phyloP scores from a whole-genome alignment of 1,284 basidiomycete species.

The Leccinum insolens region DNA sequence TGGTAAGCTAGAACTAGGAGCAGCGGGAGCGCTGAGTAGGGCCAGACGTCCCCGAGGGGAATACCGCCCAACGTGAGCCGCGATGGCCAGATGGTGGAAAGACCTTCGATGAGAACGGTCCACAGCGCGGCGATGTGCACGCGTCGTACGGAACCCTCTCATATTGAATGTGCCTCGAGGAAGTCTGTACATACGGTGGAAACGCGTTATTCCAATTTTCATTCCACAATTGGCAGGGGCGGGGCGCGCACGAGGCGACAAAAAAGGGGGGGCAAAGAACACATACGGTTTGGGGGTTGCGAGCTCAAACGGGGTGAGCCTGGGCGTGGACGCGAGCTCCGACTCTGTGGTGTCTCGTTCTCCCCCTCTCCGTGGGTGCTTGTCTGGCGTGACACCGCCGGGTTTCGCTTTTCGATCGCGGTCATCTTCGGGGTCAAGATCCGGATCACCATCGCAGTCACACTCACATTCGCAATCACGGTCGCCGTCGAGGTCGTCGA shows the following conservation, averaged over 20 bases:
- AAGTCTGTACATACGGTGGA: constrained; percentile 54
- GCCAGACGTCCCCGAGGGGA: constrained; percentile 91
- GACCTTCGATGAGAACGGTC: constrained; percentile 80
- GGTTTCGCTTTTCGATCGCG: constrained; percentile 4
- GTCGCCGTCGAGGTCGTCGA: constrained; percentile 20
- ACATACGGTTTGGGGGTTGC: not conserved
- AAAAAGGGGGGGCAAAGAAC: not conserved
- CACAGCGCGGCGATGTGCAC: constrained; percentile 77
- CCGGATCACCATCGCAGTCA: constrained; percentile 1
- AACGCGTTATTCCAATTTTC: constrained; percentile 7
- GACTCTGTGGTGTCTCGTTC: constrained; percentile 2
- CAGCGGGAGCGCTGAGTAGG: constrained; percentile 57
- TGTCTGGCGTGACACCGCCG: constrained; percentile 2
- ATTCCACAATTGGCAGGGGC: not conserved
- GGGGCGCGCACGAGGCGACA: constrained; percentile 7
- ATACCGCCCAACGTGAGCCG: constrained; percentile 68
- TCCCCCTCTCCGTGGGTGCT: not conserved
- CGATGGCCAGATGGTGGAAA: constrained; percentile 90
- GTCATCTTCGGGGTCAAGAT: not conserved
- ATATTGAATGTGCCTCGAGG: constrained; percentile 58
- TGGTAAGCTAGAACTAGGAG: constrained; percentile 8
- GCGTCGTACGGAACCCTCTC: constrained; percentile 41
- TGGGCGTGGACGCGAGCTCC: not conserved
- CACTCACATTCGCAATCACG: constrained; percentile 12
- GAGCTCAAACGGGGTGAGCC: too few relatives aligned